Percentiles rank a stretch among this genome's conserved stretches.
Evolutionary conservation across 306 rosid genomes (phyloP).

Genomic region (Mucuna pruriens): DNA sequence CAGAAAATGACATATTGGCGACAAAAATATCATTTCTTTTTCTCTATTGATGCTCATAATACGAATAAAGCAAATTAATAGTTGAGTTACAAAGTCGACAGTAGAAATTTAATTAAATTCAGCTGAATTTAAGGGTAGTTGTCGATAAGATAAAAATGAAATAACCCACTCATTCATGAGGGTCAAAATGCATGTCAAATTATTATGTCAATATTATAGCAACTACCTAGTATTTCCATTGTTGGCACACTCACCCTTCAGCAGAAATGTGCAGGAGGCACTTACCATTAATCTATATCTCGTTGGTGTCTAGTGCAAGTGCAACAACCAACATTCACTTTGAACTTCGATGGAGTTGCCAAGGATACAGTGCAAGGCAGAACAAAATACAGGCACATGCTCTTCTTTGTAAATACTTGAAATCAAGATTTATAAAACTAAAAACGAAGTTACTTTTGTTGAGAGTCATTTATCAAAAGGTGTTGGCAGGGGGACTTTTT

Average conservation of each 20-base stretch:
- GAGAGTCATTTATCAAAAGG: slow-evolving; percentile 7
- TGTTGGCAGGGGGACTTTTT: slow-evolving; percentile 16
- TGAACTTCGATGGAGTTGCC: neutral
- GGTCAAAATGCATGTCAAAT: neutral
- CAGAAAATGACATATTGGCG: too few relatives aligned
- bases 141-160: neutral
- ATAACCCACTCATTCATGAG: neutral
- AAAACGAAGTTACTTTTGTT: slow-evolving; percentile 18
- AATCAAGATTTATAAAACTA: neutral
- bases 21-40: too few relatives aligned
- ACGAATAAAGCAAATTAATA: too few relatives aligned
- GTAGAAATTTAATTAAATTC: too few relatives aligned
- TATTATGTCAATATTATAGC: neutral
- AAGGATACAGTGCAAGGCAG: neutral
- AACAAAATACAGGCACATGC: neutral
- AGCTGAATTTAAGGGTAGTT: neutral
- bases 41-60: too few relatives aligned
- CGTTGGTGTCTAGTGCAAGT: neutral
- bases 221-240: neutral
- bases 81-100: too few relatives aligned
- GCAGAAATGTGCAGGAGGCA: too few relatives aligned
- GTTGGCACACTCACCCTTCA: too few relatives aligned
- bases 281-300: neutral
- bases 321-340: neutral
- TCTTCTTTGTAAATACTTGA: neutral